Conservation (phyloP, 164 flowering plant species). For the Umbellularia californica region DNA sequence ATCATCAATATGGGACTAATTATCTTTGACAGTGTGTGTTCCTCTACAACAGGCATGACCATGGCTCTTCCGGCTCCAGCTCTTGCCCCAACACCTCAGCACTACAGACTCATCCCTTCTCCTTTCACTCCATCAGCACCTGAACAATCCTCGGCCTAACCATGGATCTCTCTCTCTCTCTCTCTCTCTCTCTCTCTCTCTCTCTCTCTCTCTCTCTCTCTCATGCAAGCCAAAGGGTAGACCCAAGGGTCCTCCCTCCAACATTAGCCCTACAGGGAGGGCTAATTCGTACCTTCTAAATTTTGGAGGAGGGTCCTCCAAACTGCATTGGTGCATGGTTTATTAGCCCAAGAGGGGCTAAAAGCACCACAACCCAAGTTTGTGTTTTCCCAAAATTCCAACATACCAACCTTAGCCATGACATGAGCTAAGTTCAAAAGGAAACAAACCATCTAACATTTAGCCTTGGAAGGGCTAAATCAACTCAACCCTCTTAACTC, state of each 20-base stretch:
- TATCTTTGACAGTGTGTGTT: constrained; percentile 85
- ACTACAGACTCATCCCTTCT: constrained; percentile 34
- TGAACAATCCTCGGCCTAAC: constrained; percentile 70
- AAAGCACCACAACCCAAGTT: neutral
- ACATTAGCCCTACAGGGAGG: constrained; percentile 9
- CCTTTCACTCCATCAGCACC: constrained; percentile 19
- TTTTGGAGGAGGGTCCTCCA: constrained; percentile 11
- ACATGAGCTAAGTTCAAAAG: constrained; percentile 4
- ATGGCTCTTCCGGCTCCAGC: constrained; percentile 44
- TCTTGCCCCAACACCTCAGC: constrained; percentile 58
- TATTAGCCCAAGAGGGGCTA: constrained; percentile 6
- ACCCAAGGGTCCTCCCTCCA: neutral
- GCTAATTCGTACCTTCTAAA: constrained; percentile 9
- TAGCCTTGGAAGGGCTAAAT: constrained; percentile 9
- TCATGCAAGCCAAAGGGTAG: neutral
- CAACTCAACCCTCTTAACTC: neutral
- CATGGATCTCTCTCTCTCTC: constrained; percentile 56
- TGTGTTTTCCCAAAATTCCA: neutral
- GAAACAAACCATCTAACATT: constrained; percentile 1
- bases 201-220: constrained; percentile 17
- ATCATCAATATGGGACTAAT: constrained; percentile 31
- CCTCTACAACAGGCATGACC: constrained; percentile 91
- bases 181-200: constrained; percentile 27
- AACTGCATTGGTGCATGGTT: constrained; percentile 1
- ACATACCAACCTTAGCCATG: constrained; percentile 2